phyloP scores from a whole-genome alignment of 495 filamentous ascomycete genomes.

The Usnea hakonensis region DNA sequence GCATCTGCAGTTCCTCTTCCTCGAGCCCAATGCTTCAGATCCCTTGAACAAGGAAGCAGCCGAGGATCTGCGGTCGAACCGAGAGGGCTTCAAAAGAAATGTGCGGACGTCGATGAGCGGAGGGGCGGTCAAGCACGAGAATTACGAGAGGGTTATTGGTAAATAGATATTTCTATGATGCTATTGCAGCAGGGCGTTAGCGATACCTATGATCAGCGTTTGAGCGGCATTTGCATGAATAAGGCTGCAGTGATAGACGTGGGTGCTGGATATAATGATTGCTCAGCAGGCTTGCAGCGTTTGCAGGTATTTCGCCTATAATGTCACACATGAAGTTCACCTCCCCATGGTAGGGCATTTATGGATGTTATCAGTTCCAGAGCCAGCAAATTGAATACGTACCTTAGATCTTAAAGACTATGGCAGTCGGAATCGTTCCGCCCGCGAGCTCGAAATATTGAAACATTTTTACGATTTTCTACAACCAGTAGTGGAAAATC shows the following conservation, averaged over 20 bases:
- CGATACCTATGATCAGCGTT: slow-evolving; percentile 7
- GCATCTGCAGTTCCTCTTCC: slow-evolving; percentile 72
- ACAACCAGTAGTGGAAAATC: neutral
- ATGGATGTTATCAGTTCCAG: neutral
- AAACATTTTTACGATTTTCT: neutral
- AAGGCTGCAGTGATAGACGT: neutral
- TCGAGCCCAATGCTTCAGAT: slow-evolving; percentile 93
- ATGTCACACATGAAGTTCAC: neutral
- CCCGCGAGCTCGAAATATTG: neutral
- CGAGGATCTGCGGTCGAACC: slow-evolving; percentile 74
- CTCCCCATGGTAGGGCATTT: neutral
- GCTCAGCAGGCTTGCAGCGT: neutral
- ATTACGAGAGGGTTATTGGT: slow-evolving; percentile 69
- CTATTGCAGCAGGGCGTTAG: neutral
- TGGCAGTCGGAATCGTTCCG: neutral
- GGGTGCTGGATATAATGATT: neutral
- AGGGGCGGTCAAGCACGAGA: slow-evolving; percentile 60
- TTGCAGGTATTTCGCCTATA: neutral
- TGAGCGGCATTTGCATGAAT: slow-evolving; percentile 20
- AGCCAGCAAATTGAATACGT: neutral
- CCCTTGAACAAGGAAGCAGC: slow-evolving; percentile 98
- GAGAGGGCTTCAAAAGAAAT: slow-evolving; percentile 86
- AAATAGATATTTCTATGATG: slow-evolving; percentile 13
- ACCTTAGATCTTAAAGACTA: neutral
- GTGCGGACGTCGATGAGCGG: slow-evolving; percentile 77